phyloP scores from a whole-genome alignment of 2,329 filamentous ascomycete genomes.

The Cladosporium sphaerospermum region DNA sequence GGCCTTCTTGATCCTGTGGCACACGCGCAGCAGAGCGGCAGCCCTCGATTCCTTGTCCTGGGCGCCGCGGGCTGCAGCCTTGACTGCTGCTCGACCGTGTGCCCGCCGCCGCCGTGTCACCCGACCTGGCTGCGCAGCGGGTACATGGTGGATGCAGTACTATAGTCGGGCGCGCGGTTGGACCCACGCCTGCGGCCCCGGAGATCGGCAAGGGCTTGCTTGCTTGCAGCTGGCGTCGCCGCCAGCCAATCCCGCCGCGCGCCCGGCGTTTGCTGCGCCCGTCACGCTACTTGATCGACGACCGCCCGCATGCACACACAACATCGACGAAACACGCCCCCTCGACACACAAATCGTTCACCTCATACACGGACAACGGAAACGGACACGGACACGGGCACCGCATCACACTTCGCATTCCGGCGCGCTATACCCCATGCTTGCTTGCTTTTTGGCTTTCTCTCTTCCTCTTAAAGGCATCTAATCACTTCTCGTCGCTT shows the following conservation, averaged over 20 bases:
- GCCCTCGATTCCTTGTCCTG: no score
- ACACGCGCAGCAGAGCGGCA: neutral
- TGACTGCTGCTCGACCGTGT: neutral
- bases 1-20: conserved; percentile 5
- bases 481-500: neutral
- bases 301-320: neutral
- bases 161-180: no score
- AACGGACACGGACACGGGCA: no score
- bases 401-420: conserved; percentile 1
- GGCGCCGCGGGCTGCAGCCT: neutral
- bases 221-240: neutral
- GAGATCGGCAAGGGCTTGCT: conserved; percentile 10
- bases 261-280: neutral
- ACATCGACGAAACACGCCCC: neutral
- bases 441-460: neutral
- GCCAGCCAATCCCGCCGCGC: neutral
- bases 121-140: neutral
- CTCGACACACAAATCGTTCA: neutral
- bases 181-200: neutral
- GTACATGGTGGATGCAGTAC: no score
- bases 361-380: neutral
- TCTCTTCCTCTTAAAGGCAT: neutral
- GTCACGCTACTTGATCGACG: no score
- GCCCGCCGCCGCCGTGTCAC: conserved; percentile 10
- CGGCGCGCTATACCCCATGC: conserved; percentile 8